Evolutionary conservation across 2,329 filamentous ascomycete genomes (phyloP).

Genomic region (Zalaria obscura): DNA sequence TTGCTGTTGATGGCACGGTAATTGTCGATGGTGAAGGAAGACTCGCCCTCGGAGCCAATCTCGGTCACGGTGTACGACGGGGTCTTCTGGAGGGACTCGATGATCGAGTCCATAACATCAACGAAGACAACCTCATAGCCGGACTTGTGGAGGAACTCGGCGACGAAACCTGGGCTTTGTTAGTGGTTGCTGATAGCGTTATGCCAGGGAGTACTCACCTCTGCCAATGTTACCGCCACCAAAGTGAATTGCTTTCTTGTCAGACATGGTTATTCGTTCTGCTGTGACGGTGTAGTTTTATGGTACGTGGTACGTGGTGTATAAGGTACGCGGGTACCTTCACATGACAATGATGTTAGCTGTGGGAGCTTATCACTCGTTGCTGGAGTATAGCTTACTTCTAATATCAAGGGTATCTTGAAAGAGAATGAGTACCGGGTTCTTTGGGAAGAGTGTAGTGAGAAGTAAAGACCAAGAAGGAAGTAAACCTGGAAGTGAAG

Average conservation of each 20-base stretch:
- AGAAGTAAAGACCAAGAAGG: too few species aligned
- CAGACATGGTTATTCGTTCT: constrained; percentile 7
- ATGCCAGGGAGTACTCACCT: constrained; percentile 14
- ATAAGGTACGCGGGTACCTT: too few species aligned
- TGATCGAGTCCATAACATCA: constrained; percentile 77
- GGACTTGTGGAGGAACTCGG: constrained; percentile 85
- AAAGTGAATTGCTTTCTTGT: constrained; percentile 38
- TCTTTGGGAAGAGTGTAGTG: too few species aligned
- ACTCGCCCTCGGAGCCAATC: constrained; percentile 72
- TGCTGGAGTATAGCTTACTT: too few species aligned
- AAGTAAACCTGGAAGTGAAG: too few species aligned
- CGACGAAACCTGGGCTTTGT: constrained; percentile 51
- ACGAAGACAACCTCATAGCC: constrained; percentile 94
- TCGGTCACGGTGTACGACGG: constrained; percentile 84
- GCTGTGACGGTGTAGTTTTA: too few species aligned
- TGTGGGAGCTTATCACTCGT: too few species aligned
- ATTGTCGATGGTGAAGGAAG: constrained; percentile 73
- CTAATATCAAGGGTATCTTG: too few species aligned
- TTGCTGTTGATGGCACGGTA: constrained; percentile 96
- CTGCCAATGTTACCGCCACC: constrained; percentile 40
- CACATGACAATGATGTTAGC: too few species aligned
- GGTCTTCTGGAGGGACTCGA: constrained; percentile 61
- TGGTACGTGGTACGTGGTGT: too few species aligned
- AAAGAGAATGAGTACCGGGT: too few species aligned
- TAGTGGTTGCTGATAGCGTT: background rate